A percentile compares a stretch with the other conserved stretches of the same genome.
phyloP scores from a whole-genome alignment of 176 grass and related monocot species.

The Raddia distichophylla region DNA sequence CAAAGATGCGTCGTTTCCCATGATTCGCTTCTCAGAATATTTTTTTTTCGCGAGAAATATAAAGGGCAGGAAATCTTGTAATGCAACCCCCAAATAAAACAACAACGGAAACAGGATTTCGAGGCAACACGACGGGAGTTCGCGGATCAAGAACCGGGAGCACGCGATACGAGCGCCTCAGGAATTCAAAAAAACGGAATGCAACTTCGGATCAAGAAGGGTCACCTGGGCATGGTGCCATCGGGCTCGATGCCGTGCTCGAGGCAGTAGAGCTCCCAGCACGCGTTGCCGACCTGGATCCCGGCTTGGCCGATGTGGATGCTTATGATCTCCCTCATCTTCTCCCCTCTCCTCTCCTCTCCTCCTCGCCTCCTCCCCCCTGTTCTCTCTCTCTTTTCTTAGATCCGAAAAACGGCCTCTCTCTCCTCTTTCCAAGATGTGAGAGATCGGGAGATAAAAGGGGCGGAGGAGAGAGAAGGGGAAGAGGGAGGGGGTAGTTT shows the following conservation, averaged over 20 bases:
- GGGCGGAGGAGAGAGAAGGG: not conserved
- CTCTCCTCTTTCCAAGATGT: constrained; percentile 45
- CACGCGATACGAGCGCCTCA: not conserved
- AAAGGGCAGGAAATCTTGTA: not conserved
- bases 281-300: constrained; percentile 91
- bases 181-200: not conserved
- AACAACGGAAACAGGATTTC: not conserved
- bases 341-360: not conserved
- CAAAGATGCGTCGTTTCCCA: not conserved
- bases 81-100: not conserved
- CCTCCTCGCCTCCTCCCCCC: not conserved
- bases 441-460: constrained; percentile 62
- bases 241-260: constrained; percentile 89
- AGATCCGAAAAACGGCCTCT: constrained; percentile 7
- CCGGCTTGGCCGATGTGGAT: constrained; percentile 94
- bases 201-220: not conserved
- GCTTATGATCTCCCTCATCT: constrained; percentile 95
- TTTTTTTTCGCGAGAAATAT: not conserved
- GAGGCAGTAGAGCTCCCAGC: constrained; percentile 97
- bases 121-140: not conserved
- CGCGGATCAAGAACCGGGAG: not conserved
- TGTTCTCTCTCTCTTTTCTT: not conserved
- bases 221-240: constrained; percentile 75
- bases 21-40: not conserved
- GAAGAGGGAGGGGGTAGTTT: not conserved